Evolutionary conservation across 2,329 filamentous ascomycete species (phyloP).

Genomic region (Escovopsis sp.): DNA sequence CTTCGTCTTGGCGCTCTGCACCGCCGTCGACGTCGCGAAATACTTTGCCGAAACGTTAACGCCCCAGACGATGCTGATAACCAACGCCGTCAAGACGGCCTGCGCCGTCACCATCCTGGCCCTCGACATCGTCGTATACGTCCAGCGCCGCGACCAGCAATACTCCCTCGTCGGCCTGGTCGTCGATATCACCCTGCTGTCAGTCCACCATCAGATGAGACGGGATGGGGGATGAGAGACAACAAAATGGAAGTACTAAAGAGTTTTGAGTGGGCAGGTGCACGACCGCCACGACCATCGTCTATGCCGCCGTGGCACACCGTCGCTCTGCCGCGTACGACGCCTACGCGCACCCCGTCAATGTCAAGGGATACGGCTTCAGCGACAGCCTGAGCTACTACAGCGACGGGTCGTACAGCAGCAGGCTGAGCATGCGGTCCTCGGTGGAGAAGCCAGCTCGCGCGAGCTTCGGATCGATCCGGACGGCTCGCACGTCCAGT

Average conservation of each 20-base stretch:
- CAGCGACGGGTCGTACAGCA: constrained; percentile 13
- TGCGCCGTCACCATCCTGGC: constrained; percentile 32
- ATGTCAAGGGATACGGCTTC: constrained; percentile 35
- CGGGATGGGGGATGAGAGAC: no score
- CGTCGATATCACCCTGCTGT: constrained; percentile 35
- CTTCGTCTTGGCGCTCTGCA: constrained; percentile 30
- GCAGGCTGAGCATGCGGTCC: constrained; percentile 8
- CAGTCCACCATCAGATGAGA: constrained; percentile 12
- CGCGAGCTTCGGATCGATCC: constrained; percentile 14
- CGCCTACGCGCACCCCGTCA: constrained; percentile 33
- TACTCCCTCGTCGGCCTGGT: constrained; percentile 35
- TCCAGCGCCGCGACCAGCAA: constrained; percentile 26
- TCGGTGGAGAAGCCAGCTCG: constrained; percentile 18
- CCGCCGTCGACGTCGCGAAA: constrained; percentile 30
- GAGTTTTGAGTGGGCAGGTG: constrained; percentile 16
- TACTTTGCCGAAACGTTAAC: constrained; percentile 36
- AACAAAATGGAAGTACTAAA: neutral
- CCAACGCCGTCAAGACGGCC: constrained; percentile 34
- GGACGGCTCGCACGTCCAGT: constrained; percentile 1
- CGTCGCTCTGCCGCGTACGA: constrained; percentile 33
- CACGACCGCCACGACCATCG: constrained; percentile 26
- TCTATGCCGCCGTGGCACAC: constrained; percentile 33
- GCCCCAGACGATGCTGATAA: constrained; percentile 38
- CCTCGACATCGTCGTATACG: constrained; percentile 37
- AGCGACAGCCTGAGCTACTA: constrained; percentile 16